These are phyloP conservation scores for Trichomonascus vanleenenianus DNA, from an alignment of 805 yeast species.

Conservation along the genomic window DNA sequence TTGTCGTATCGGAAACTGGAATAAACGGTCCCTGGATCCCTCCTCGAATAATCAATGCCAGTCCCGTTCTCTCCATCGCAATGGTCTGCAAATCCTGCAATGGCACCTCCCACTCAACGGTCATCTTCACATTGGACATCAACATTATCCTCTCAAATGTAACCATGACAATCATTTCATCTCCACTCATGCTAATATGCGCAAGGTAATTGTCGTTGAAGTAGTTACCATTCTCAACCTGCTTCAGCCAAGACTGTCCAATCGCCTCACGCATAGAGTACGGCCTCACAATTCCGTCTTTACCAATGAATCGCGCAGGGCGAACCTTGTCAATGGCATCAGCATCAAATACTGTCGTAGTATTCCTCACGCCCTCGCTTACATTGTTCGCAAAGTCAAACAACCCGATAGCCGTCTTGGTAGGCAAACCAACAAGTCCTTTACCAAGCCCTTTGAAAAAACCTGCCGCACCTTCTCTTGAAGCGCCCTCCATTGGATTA, in stretches of 20 bases:
- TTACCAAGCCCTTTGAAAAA: slow-evolving; percentile 90
- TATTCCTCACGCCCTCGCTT: slow-evolving; percentile 87
- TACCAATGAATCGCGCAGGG: slow-evolving; percentile 67
- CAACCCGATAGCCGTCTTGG: slow-evolving; percentile 92
- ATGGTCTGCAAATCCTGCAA: slow-evolving; percentile 63
- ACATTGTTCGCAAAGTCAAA: slow-evolving; percentile 89
- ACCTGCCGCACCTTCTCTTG: slow-evolving; percentile 83
- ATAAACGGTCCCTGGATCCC: slow-evolving; percentile 62
- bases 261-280: slow-evolving; percentile 78
- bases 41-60: slow-evolving; percentile 53
- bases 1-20: slow-evolving; percentile 63
- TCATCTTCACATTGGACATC: slow-evolving; percentile 52
- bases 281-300: slow-evolving; percentile 66
- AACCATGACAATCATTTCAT: slow-evolving; percentile 67
- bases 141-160: slow-evolving; percentile 65
- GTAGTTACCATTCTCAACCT: slow-evolving; percentile 72
- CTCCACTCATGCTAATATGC: slow-evolving; percentile 76
- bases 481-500: slow-evolving; percentile 87
- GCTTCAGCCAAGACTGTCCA: slow-evolving; percentile 89
- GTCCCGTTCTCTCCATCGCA: slow-evolving; percentile 71
- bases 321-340: slow-evolving; percentile 73
- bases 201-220: slow-evolving; percentile 73
- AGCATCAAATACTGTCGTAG: slow-evolving; percentile 82
- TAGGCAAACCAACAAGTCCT: slow-evolving; percentile 92
- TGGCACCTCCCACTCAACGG: slow-evolving; percentile 61